Base-by-base conservation (phyloP, 2,329 filamentous ascomycete genomes). In the Plenodomus biglobosus region DNA sequence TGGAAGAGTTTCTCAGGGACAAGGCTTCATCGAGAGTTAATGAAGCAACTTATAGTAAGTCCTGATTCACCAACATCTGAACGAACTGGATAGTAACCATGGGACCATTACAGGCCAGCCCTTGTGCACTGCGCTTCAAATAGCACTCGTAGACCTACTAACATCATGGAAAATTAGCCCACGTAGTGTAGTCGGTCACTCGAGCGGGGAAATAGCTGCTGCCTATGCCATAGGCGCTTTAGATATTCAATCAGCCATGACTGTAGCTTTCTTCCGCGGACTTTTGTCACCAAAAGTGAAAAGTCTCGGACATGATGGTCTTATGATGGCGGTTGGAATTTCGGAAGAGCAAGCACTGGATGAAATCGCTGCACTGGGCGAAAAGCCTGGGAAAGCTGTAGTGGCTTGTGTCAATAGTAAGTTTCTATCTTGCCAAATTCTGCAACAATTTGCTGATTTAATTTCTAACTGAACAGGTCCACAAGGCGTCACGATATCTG, bases 401-500 rank as follows among this genome's bases (percentile, higher is more conserved):
- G 42, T 65, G 10, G 66, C 66, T 6, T 68, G 63, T 37, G 49
- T 65, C 39, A 80, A 80, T 53, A 71, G 69, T 21, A 32, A 32
- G 27, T 15, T 32, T 15, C 27, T 3, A 32, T 3, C 11, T 11
- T 10, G 15, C 11, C 27, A 32, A 32, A 11, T 32, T 10, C 15
- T 32, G 15, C 11, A 15, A 11, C 27, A 32, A 7, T 15, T 7
- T 32, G 11, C 27, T 32, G 15, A 32, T 11, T 3, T 3, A 3
- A 32, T 15, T 32, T 11, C 8, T 15, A 8, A 8, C 3, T 11
- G 13, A 3, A 32, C 3, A 32, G 27, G 27, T 15, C 69, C 75
- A 0, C 41, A 52, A 0, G 75, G 70, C 30, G 61, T 78, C 1
- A 80, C 78, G 0, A 32, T 79, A 0, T 77, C 76, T 7, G 78